Conservation (phyloP, 2,329 filamentous ascomycete genomes). For the Ceratocystiopsis sp. region DNA sequence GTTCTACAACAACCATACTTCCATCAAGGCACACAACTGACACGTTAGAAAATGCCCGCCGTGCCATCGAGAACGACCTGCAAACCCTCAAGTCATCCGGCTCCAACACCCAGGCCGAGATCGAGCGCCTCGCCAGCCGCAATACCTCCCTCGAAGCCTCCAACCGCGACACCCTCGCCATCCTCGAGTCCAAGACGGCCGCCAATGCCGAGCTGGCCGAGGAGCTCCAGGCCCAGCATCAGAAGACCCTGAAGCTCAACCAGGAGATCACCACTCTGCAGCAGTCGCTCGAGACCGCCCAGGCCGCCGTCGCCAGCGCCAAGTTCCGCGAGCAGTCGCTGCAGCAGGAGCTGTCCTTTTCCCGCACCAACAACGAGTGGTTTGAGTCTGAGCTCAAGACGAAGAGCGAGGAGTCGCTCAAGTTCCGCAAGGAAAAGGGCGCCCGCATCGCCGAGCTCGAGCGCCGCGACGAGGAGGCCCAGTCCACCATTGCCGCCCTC, state of each 20-base stretch:
- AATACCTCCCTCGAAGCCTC: conserved; percentile 78
- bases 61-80: conserved; percentile 65
- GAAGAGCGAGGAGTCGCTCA: conserved; percentile 71
- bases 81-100: conserved; percentile 60
- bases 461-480: conserved; percentile 72
- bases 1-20: no score
- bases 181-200: conserved; percentile 77
- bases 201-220: conserved; percentile 74
- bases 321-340: conserved; percentile 84
- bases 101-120: conserved; percentile 56
- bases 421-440: conserved; percentile 88
- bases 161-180: conserved; percentile 75
- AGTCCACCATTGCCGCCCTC: conserved; percentile 57
- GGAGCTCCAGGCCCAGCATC: conserved; percentile 75
- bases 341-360: conserved; percentile 76
- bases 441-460: conserved; percentile 77
- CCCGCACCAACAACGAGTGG: conserved; percentile 86
- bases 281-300: conserved; percentile 66
- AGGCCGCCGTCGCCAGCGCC: conserved; percentile 61
- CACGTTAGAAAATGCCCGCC: conserved; percentile 52
- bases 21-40: no score
- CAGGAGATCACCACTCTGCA: conserved; percentile 70
- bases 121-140: conserved; percentile 62
- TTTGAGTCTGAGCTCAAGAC: conserved; percentile 82
- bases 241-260: conserved; percentile 69